Percentiles rank a stretch among this genome's conserved stretches.
phyloP scores from a whole-genome alignment of 345 rosid genomes.

The Litchi chinensis region DNA sequence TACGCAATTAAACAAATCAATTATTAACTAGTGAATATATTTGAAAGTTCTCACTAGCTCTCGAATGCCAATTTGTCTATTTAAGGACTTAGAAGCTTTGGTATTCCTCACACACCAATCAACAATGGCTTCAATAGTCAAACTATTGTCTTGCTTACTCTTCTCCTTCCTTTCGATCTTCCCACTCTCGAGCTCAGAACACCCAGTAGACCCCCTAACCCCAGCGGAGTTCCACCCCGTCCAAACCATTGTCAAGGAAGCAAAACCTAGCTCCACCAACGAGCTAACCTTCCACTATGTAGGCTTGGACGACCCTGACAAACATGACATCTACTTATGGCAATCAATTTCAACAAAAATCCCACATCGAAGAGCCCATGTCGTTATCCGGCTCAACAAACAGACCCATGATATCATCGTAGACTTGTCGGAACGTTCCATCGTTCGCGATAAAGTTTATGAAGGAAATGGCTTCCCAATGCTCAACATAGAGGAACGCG shows the following conservation, averaged over 20 bases:
- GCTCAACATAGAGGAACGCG: slow-evolving; percentile 18
- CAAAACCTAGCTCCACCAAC: slow-evolving; percentile 14
- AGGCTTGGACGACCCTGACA: slow-evolving; percentile 42
- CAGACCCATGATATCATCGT: slow-evolving; percentile 35
- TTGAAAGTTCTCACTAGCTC: too few relatives aligned
- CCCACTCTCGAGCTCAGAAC: slow-evolving; percentile 1
- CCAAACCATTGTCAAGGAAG: slow-evolving; percentile 23
- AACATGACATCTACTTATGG: slow-evolving; percentile 28
- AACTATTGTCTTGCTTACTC: slow-evolving; percentile 8
- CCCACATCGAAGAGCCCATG: slow-evolving; percentile 40
- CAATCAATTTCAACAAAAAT: slow-evolving; percentile 15
- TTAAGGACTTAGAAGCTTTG: background rate
- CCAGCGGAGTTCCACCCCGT: slow-evolving; percentile 25
- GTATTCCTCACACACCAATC: background rate
- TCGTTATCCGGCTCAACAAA: slow-evolving; percentile 24
- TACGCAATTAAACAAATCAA: too few relatives aligned
- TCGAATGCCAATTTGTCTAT: background rate
- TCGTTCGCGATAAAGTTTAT: slow-evolving; percentile 24
- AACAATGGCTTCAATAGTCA: background rate
- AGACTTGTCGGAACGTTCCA: slow-evolving; percentile 21
- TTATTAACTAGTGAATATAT: too few relatives aligned
- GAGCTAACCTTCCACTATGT: slow-evolving; percentile 35
- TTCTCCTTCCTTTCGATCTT: background rate
- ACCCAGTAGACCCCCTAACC: slow-evolving; percentile 38
- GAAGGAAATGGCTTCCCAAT: slow-evolving; percentile 35